Percentiles rank a stretch among this genome's conserved stretches.
These are phyloP conservation scores for Blastomyces silverae DNA, from an alignment of 2,329 filamentous ascomycete genomes.

Conservation along the genomic window DNA sequence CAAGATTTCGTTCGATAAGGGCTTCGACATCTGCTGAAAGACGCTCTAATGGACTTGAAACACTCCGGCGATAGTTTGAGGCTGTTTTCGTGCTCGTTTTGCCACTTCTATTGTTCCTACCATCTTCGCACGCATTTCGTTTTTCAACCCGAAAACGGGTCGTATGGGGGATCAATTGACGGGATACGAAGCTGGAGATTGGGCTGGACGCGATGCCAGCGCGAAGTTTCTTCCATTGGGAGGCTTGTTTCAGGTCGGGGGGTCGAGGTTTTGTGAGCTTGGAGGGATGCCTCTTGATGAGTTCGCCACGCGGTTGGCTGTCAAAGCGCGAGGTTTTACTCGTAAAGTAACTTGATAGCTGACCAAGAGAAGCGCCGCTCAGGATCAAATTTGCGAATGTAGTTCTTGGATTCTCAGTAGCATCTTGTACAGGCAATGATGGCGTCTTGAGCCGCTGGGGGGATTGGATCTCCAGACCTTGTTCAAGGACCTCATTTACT, in stretches of 20 bases:
- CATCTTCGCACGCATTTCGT: conserved; percentile 14
- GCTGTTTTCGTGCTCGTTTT: conserved; percentile 6
- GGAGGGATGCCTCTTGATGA: neutral
- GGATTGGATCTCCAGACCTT: neutral
- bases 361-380: neutral
- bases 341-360: conserved; percentile 6
- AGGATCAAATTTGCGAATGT: neutral
- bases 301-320: neutral
- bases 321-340: neutral
- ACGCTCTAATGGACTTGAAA: neutral
- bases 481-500: neutral
- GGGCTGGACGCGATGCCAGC: neutral
- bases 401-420: neutral
- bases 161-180: conserved; percentile 17
- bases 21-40: conserved; percentile 3
- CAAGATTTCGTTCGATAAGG: neutral
- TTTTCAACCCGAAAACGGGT: conserved; percentile 18
- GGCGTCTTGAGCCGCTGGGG: neutral
- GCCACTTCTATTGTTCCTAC: conserved; percentile 11
- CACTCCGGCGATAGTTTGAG: neutral
- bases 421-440: neutral
- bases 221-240: conserved; percentile 1
- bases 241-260: neutral
- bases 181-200: conserved; percentile 13
- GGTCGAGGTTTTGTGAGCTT: conserved; percentile 6